Evolutionary conservation across 495 filamentous ascomycete genomes (phyloP).

Genomic region (Friedmanniomyces simplex): DNA sequence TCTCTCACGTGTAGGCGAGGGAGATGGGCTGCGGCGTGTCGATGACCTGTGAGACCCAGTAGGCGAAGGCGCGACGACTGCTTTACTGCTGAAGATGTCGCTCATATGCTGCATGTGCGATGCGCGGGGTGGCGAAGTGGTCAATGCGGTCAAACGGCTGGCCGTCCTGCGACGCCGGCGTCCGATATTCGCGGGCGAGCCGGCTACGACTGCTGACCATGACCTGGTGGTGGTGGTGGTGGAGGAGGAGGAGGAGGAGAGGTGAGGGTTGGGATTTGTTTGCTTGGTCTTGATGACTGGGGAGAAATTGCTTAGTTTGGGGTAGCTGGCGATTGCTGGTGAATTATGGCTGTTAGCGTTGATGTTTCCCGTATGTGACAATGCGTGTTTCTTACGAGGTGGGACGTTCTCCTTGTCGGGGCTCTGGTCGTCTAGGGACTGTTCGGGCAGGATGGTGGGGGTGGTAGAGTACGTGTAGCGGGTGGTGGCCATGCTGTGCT

Average conservation of each 20-base stretch:
- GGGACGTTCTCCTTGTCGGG: neutral
- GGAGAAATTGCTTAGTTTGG: too few species aligned
- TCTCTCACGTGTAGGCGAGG: too few species aligned
- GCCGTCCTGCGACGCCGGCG: neutral
- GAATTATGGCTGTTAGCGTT: too few species aligned
- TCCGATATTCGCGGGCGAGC: neutral
- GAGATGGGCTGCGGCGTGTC: neutral
- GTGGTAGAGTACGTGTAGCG: too few species aligned
- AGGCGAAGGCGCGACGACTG: neutral
- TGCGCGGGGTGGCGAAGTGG: neutral
- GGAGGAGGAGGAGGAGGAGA: too few species aligned
- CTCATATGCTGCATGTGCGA: constrained; percentile 1
- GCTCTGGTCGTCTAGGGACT: too few species aligned
- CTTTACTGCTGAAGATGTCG: neutral
- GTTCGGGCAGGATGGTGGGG: too few species aligned
- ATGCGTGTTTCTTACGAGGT: neutral
- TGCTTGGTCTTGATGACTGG: too few species aligned
- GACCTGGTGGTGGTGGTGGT: neutral
- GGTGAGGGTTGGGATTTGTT: too few species aligned
- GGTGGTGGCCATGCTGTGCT: too few species aligned
- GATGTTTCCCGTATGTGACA: too few species aligned
- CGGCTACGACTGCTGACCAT: neutral
- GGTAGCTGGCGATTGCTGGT: too few species aligned
- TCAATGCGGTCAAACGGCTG: neutral
- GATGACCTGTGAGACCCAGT: neutral